Conservation (phyloP, 805 yeast species). For the Wickerhamomyces subpelliculosus region DNA sequence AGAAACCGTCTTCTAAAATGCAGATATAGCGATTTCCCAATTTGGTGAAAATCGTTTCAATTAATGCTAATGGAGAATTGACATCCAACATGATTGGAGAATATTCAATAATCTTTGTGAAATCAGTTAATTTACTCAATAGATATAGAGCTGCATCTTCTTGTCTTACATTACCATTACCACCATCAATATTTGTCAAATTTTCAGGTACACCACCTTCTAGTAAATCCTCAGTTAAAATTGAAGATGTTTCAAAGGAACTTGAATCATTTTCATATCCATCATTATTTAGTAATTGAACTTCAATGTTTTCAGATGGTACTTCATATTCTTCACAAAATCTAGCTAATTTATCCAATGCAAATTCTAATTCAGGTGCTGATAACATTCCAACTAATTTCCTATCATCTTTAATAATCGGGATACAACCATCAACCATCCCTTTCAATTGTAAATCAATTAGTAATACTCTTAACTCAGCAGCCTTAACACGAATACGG, state of each 20-base stretch:
- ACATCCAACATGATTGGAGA: constrained; percentile 42
- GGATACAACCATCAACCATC: constrained; percentile 46
- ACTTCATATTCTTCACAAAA: background rate
- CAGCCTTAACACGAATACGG: constrained; percentile 11
- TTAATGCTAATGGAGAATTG: constrained; percentile 41
- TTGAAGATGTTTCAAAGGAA: too few relatives aligned
- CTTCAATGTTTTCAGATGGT: background rate
- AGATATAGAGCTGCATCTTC: constrained; percentile 63
- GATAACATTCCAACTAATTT: constrained; percentile 39
- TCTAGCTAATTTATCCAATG: constrained; percentile 28
- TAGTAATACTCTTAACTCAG: constrained; percentile 29
- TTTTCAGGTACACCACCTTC: too few relatives aligned
- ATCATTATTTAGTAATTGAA: background rate
- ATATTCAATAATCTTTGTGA: constrained; percentile 35
- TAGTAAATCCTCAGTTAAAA: too few relatives aligned
- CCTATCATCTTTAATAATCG: constrained; percentile 29
- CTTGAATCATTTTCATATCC: constrained; percentile 32
- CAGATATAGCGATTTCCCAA: constrained; percentile 44
- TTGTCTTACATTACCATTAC: too few relatives aligned
- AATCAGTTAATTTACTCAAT: constrained; percentile 43
- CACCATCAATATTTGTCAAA: too few relatives aligned
- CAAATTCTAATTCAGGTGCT: constrained; percentile 44
- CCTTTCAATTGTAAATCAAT: constrained; percentile 31
- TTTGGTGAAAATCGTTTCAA: constrained; percentile 43
- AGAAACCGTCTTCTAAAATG: constrained; percentile 39